Base-by-base conservation (phyloP, 2,329 filamentous ascomycete genomes). In the Colletotrichum tamarilloi region DNA sequence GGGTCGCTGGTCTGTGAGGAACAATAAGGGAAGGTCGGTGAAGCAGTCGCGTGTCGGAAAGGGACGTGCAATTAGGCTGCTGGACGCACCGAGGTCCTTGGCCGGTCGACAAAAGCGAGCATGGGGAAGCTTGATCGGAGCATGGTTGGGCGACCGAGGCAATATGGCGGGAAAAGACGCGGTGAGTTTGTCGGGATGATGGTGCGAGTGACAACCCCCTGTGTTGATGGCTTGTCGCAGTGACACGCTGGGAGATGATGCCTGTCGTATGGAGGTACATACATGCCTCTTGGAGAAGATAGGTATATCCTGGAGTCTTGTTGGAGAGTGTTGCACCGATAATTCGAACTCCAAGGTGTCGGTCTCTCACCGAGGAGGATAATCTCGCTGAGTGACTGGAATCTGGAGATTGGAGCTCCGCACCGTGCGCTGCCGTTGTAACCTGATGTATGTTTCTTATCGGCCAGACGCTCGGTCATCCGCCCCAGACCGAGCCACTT, bases 281-380 rank as follows among this genome's bases (percentile, higher is more conserved):
- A 35, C n/a, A 2, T n/a, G 42, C 42, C 42, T 19, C 19, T 49
- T 49, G 42, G 42, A 49, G 42, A 49, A n/a, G 42, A n/a, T n/a
- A 49, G 42, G 42, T 0, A 49, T n/a, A n/a, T n/a, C 42, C 42
- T 49, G 16, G 42, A 49, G 42, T n/a, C 42, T 49, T 49, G 19
- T 49, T 35, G 9, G 28, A 22, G 62, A 53, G 46, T 26, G 12
- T 30, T 35, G n/a, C 8, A 49, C 24, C 30, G 24, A 5, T 57
- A 16, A 32, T 30, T 26, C 42, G n/a, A 49, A 49, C 42, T 49
- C 32, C 49, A 52, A 42, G 62, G 19, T n/a, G 59, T 64, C 59
- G 53, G 66, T 69, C 22, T 58, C 58, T 62, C 58, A 59, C 70
- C 59, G 70, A 69, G 52, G 11, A 26, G 28, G 24, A 30, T 57